Evolutionary conservation across 257 asterid genomes (phyloP), one percentile per base, ranked within the genome.

Genomic region (Jacaranda mimosifolia): DNA sequence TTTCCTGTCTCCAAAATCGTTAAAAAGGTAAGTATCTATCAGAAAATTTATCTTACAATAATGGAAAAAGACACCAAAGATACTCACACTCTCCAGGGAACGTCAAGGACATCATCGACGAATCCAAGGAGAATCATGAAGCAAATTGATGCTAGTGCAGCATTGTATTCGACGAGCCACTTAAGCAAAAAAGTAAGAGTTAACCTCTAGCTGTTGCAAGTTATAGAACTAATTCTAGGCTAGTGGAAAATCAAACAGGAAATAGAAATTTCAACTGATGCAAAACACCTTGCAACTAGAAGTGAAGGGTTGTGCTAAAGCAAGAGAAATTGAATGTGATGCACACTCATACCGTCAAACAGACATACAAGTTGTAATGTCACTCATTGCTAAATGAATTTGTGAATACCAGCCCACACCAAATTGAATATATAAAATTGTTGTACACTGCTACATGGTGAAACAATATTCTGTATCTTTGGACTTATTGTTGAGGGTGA

Each of bases 151-250:
- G 98, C 96, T 63, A 96, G 88, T 21, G 98, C 99, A 15, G 99
- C 99, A 85, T 94, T 94, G 91, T 94, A 94, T 72, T 93, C 99
- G 32, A 96, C 98, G 42, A 94, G 97, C 99, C 99, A 96, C 99
- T 96, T 77, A 42, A 43, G 43, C 39, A 26, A 10, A 76, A 70
- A 5, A 6, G 76, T 53, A 75, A 15, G 11, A 48, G 81, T 55
- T 78, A 42, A 75, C 11, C 45, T 79, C 77, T 65, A 21, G 55
- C 18, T 1, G 53, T 51, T 49, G 63, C 43, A 46, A 70, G 62
- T 6, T 52, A 70, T 17, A 7, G 13, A 5, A 48, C 15, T 32
- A 77, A 77, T 18, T 40, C 52, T 26, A 26, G 32, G 32, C 32
- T 26, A 42, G 40, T 39, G 21, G 48, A 35, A 74, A 45, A 75